Evolutionary conservation across 371 early-diverging fungal genomes (phyloP).

Genomic region (Lichtheimia ramosa): DNA sequence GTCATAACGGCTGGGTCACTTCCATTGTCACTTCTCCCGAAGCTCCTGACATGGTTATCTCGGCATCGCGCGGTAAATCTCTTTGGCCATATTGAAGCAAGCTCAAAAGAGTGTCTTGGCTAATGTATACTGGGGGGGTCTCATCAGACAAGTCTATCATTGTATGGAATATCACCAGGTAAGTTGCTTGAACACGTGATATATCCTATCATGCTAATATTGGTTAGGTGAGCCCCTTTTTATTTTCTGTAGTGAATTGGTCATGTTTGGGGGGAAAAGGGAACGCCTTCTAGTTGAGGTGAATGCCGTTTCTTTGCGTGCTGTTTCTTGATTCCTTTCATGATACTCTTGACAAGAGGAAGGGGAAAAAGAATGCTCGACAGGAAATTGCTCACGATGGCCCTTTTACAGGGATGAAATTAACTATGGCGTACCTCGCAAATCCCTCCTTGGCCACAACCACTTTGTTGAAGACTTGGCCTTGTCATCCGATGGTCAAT

Average conservation of each 20-base stretch:
- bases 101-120: too few relatives aligned
- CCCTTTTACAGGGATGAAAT: slow-evolving; percentile 70
- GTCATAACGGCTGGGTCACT: slow-evolving; percentile 18
- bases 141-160: slow-evolving; percentile 89
- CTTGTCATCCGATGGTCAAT: slow-evolving; percentile 97
- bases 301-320: slow-evolving; percentile 16
- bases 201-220: neutral
- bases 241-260: neutral
- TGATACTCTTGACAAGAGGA: neutral
- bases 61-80: slow-evolving; percentile 16
- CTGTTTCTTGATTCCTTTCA: too few relatives aligned
- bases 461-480: slow-evolving; percentile 97
- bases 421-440: slow-evolving; percentile 90
- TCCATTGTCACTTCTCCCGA: slow-evolving; percentile 19
- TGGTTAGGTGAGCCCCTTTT: slow-evolving; percentile 5
- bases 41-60: slow-evolving; percentile 16
- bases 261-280: neutral
- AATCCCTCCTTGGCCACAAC: slow-evolving; percentile 94
- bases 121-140: neutral
- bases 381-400: slow-evolving; percentile 22
- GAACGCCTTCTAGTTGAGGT: slow-evolving; percentile 13
- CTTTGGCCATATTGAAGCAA: too few relatives aligned
- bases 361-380: neutral
- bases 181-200: neutral
- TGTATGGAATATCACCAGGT: slow-evolving; percentile 91